A percentile compares a stretch with the other conserved stretches of the same genome.
Evolutionary conservation across 129 eudicot species (phyloP).

Genomic region (Centaurea solstitialis): DNA sequence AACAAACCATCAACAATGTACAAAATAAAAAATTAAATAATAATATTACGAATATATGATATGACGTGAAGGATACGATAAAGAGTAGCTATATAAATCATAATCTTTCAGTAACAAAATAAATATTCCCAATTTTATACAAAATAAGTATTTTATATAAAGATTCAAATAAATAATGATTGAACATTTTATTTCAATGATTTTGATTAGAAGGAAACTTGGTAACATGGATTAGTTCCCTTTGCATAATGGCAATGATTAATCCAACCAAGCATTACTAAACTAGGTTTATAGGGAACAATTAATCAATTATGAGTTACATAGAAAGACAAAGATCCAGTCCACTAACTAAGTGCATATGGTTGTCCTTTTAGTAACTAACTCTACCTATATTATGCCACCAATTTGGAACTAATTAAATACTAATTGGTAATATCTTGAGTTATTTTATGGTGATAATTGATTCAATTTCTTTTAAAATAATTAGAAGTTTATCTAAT

Average conservation of each 20-base stretch:
- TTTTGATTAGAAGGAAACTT: conserved; percentile 23
- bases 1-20: no score
- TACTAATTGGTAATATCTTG: no score
- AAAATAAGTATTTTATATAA: not conserved
- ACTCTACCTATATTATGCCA: conserved; percentile 9
- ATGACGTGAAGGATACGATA: not conserved
- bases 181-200: conserved; percentile 6
- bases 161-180: conserved; percentile 7
- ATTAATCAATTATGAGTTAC: conserved; percentile 19
- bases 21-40: no score
- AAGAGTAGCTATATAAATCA: not conserved
- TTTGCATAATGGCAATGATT: conserved; percentile 33
- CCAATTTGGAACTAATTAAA: conserved; percentile 7
- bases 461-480: not conserved
- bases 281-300: conserved; percentile 17
- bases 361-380: conserved; percentile 25
- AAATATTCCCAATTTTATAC: not conserved
- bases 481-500: not conserved
- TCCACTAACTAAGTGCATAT: conserved; percentile 21
- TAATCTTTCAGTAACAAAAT: not conserved
- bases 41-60: no score
- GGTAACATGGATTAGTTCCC: conserved; percentile 36
- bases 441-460: no score
- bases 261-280: conserved; percentile 34
- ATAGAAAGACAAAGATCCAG: conserved; percentile 42